These are phyloP conservation scores for Mycogone perniciosa DNA, from an alignment of 2,329 filamentous ascomycete genomes.

Conservation along the genomic window DNA sequence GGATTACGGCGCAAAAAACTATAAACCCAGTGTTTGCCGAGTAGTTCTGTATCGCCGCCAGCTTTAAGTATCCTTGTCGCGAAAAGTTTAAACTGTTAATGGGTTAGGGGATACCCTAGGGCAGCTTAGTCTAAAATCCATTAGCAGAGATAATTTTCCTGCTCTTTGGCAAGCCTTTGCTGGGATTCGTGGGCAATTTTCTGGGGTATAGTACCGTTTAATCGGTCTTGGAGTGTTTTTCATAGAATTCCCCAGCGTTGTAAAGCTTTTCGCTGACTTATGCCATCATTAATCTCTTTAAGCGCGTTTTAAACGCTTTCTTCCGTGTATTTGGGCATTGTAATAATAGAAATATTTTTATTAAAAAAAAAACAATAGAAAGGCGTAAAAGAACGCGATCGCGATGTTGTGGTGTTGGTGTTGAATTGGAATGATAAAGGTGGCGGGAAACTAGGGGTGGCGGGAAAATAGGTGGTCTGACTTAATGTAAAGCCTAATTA, in stretches of 20 bases:
- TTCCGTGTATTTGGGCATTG: constrained; percentile 1
- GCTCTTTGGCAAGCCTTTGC: too few species aligned
- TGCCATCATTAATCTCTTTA: not conserved
- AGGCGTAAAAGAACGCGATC: too few species aligned
- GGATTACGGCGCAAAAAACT: constrained; percentile 9
- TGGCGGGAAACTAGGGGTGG: too few species aligned
- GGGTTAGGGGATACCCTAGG: too few species aligned
- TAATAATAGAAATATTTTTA: not conserved
- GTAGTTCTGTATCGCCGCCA: too few species aligned
- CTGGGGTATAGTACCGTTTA: not conserved
- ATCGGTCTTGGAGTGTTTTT: not conserved
- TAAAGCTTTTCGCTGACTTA: constrained; percentile 3
- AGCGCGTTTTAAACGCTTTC: not conserved
- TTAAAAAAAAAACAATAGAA: not conserved
- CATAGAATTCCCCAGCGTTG: constrained; percentile 4
- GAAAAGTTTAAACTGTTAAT: too few species aligned
- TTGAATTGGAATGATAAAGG: too few species aligned
- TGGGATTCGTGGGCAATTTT: not conserved
- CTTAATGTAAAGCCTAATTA: too few species aligned
- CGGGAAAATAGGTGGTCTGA: too few species aligned
- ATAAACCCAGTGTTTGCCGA: constrained; percentile 9
- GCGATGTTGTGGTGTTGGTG: not conserved
- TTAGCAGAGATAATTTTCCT: too few species aligned
- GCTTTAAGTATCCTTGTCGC: too few species aligned
- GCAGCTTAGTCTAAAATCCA: too few species aligned